Base-by-base conservation (phyloP, 2,329 filamentous ascomycete species). In the Fusarium dimerum region DNA sequence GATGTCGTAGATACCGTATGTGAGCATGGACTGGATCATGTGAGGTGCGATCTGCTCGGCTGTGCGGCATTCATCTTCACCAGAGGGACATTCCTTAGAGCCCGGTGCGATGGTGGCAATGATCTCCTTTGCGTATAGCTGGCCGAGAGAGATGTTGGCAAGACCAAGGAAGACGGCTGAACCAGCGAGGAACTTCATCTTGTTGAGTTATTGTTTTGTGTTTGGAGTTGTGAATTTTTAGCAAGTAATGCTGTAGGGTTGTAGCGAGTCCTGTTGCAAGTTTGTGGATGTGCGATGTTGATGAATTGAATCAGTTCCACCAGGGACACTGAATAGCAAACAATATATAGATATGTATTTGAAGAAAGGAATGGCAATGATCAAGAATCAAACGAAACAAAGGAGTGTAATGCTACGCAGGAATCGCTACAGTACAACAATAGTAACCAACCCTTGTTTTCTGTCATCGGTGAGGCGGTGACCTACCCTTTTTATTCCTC, bases 51-150 rank as follows among this genome's bases (percentile, higher is more conserved):
- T 87, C 61, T 83, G 75, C 8, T 69, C 69, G n/a, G 87, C 84
- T 2, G 84, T 88, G 44, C 79, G 78, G 72, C 90, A 93, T 62
- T 91, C 85, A 15, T 71, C 73, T 13, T 76, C 66, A 40, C 71
- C 75, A 2, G 70, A 52, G 43, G 71, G 70, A 73, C 88, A 90
- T 10, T 73, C 68, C 16, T 68, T 66, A 2, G 86, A 83, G 3
- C 61, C 67, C 3, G 87, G 84, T n/a, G 82, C 80, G 66, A 90
- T 84, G 46, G 70, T 50, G 54, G 68, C 66, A 63, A 88, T 72
- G 57, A 78, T 72, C 36, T 68, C 63, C 17, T 67, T 66, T 10
- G 74, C 68, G 2, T 54, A 48, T 38, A 65, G 46, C 6, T 59
- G 52, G n/a, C 56, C 62, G 10, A 57, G 44, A 32, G 59, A 56